phyloP scores from a whole-genome alignment of 2,329 filamentous ascomycete genomes.

The Conoideocrella luteorostrata region DNA sequence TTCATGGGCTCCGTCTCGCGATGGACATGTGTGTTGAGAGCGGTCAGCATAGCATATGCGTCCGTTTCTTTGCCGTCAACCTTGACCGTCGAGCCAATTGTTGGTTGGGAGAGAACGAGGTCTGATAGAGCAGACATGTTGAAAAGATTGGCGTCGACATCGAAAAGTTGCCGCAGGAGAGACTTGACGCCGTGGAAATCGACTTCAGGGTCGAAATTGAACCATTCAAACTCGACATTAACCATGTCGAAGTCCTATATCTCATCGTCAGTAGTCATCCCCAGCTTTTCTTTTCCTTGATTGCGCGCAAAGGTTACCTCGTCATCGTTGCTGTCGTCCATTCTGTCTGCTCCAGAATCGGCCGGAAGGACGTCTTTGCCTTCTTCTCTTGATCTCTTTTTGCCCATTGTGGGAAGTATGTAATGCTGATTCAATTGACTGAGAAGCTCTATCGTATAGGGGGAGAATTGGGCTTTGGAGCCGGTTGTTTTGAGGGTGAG shows the following conservation, averaged over 20 bases:
- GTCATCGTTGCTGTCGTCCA: constrained; percentile 47
- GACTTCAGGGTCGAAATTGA: constrained; percentile 81
- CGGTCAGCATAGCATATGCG: constrained; percentile 86
- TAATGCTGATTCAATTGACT: too few relatives aligned
- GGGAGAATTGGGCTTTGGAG: too few relatives aligned
- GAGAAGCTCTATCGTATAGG: background rate
- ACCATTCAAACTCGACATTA: constrained; percentile 98
- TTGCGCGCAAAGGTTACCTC: constrained; percentile 32
- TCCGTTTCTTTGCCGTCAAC: constrained; percentile 92
- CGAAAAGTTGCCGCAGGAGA: constrained; percentile 84
- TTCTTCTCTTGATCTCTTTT: constrained; percentile 45
- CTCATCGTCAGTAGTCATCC: constrained; percentile 7
- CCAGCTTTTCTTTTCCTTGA: background rate
- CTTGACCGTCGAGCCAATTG: constrained; percentile 91
- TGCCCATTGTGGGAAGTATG: constrained; percentile 41
- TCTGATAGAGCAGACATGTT: constrained; percentile 83
- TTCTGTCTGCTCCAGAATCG: constrained; percentile 40
- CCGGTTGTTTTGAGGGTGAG: too few relatives aligned
- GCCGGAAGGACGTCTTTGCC: constrained; percentile 32
- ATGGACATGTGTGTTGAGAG: constrained; percentile 76
- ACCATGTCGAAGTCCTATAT: constrained; percentile 79
- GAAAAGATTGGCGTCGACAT: constrained; percentile 78
- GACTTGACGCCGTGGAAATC: constrained; percentile 95
- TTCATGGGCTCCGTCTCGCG: constrained; percentile 67
- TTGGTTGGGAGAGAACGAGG: constrained; percentile 77